Evolutionary conservation across 75 land plant species (phyloP).

Genomic region (Adiantum capillusveneris): DNA sequence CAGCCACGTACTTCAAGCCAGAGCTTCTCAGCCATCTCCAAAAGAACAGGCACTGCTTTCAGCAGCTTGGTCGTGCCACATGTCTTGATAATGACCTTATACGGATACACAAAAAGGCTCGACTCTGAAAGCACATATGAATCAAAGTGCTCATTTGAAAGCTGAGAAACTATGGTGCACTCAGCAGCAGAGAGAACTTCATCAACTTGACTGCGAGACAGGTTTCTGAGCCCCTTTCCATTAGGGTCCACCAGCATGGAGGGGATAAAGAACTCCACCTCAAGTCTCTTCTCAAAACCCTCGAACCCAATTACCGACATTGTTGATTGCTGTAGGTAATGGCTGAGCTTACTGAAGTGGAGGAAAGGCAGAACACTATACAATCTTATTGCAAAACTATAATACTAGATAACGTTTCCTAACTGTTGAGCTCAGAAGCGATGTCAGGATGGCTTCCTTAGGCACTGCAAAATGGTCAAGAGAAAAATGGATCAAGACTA

Average conservation of each 20-base stretch:
- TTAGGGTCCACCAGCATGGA: constrained; percentile 41
- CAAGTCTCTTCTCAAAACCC: constrained; percentile 69
- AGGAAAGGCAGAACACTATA: neutral
- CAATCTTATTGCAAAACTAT: neutral
- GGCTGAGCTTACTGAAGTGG: neutral
- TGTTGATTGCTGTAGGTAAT: neutral
- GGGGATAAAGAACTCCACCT: constrained; percentile 46
- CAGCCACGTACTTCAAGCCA: constrained; percentile 28
- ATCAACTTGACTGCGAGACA: constrained; percentile 48
- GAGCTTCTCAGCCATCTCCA: constrained; percentile 27
- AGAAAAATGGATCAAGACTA: no score
- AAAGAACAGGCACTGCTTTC: constrained; percentile 42
- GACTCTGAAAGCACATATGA: constrained; percentile 78
- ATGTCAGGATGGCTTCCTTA: constrained; percentile 78
- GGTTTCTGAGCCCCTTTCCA: constrained; percentile 49
- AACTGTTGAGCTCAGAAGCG: no score
- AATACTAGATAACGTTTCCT: no score
- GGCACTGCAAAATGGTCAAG: constrained; percentile 51
- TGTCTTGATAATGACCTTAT: constrained; percentile 67
- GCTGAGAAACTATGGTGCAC: constrained; percentile 62
- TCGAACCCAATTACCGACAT: constrained; percentile 72
- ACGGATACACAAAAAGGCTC: constrained; percentile 46
- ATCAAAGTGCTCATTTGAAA: constrained; percentile 51
- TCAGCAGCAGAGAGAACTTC: constrained; percentile 44
- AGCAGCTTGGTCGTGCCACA: constrained; percentile 81